Percentiles rank a stretch among this genome's conserved stretches.
Conservation (phyloP, 441 rosid genomes). For the Populus hybrid region DNA sequence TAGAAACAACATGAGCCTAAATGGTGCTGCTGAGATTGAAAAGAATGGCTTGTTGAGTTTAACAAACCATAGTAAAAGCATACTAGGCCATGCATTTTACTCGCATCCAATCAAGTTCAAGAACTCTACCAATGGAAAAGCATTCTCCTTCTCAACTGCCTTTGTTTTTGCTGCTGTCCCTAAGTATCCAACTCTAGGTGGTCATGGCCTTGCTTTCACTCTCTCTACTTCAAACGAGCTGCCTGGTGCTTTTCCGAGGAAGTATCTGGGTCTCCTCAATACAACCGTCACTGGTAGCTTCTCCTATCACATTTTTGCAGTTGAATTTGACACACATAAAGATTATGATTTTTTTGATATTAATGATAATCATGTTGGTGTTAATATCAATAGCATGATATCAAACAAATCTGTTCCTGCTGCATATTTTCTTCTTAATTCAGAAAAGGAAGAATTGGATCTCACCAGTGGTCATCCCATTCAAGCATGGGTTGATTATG, state of each 20-base stretch:
- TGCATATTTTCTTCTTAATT: constrained; percentile 31
- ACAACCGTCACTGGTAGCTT: constrained; percentile 43
- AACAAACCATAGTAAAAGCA: constrained; percentile 47
- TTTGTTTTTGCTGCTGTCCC: constrained; percentile 61
- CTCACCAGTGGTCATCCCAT: constrained; percentile 59
- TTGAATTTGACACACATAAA: constrained; percentile 71
- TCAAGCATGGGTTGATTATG: constrained; percentile 74
- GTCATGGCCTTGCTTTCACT: constrained; percentile 81
- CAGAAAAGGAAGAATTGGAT: constrained; percentile 22
- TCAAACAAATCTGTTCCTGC: constrained; percentile 46
- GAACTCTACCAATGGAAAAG: constrained; percentile 34
- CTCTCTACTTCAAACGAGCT: constrained; percentile 41
- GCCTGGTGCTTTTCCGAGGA: constrained; percentile 47
- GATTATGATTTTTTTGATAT: constrained; percentile 70
- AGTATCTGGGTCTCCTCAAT: constrained; percentile 79
- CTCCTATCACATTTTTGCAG: constrained; percentile 55
- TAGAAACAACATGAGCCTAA: constrained; percentile 40
- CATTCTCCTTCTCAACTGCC: constrained; percentile 58
- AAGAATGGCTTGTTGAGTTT: constrained; percentile 56
- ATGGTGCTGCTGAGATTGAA: constrained; percentile 50
- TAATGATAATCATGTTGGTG: constrained; percentile 75
- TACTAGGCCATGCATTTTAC: constrained; percentile 57
- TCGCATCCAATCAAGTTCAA: constrained; percentile 48
- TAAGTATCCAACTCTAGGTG: constrained; percentile 58
- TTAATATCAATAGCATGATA: constrained; percentile 60